Evolutionary conservation across 176 grass and related monocot species (phyloP), one percentile per base, ranked within the genome.

Genomic region (Dendrocalamus sinicus): DNA sequence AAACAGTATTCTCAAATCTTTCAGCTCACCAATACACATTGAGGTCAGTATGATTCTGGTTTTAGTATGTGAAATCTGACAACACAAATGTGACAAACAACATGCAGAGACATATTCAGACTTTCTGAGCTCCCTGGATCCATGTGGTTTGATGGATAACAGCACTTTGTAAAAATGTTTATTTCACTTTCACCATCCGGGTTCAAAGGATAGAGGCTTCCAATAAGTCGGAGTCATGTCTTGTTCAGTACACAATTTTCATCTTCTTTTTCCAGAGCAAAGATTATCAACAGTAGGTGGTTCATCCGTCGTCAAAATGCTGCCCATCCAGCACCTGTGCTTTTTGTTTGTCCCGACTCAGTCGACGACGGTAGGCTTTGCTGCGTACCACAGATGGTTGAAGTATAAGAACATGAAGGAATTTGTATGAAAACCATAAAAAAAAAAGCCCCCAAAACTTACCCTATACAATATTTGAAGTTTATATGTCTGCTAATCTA

Each of bases 301-400:
- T 32, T 50, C 9, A 67, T 73, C 70, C 26, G 41, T 71, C 68
- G 28, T 99, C 85, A 99, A 92, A 99, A 99, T 85, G 94, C 94
- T 13, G 97, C 97, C 97, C 97, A 99, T 80, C 97, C 97, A 61
- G 97, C 90, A 83, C 93, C 93, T 8, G 97, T 86, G 87, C 79
- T 85, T 86, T 96, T 99, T 47, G 87, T 83, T 84, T 91, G 86
- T 57, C 83, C 92, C 3, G 76, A 66, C 70, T 89, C 86, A 9
- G 88, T 72, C 0, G 88, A 71, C 13, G 92, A 88, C 54, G 97
- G 97, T 67, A 99, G 72, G 86, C 78, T 96, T 91, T 87, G 85
- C 97, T 99, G 92, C 1, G 20, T 81, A 83, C 61, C 63, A 86
- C 10, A 85, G 16, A 84, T 79, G 77, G 40, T 65, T 52, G 9